Conservation (phyloP, 2,329 filamentous ascomycete species). For the Coniella vitis region DNA sequence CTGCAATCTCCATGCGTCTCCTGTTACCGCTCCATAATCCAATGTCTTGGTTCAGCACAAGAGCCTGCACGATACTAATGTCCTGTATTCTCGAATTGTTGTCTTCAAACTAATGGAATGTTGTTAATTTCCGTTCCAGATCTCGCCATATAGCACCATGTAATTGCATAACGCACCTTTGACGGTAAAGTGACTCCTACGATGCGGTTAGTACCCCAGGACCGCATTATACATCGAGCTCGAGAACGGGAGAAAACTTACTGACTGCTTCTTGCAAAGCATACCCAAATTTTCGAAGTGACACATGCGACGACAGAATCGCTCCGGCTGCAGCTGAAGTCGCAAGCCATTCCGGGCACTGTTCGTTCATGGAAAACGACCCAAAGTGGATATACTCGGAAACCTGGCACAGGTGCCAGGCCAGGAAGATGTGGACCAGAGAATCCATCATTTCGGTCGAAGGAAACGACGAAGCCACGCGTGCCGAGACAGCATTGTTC, state of each 20-base stretch:
- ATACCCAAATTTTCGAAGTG: conserved; percentile 55
- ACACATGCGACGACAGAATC: conserved; percentile 47
- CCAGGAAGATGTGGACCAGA: conserved; percentile 54
- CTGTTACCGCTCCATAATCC: conserved; percentile 49
- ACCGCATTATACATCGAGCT: not conserved
- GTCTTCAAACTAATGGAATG: conserved; percentile 36
- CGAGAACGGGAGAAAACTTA: conserved; percentile 20
- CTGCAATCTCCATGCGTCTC: conserved; percentile 50
- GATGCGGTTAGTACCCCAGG: conserved; percentile 6
- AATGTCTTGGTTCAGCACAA: conserved; percentile 42
- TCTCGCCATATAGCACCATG: too few relatives aligned
- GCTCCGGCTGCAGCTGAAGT: conserved; percentile 56
- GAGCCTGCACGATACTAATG: conserved; percentile 41
- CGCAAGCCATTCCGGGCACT: conserved; percentile 53
- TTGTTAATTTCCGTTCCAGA: too few relatives aligned
- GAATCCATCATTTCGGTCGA: conserved; percentile 54
- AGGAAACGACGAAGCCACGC: conserved; percentile 54
- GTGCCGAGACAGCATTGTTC: conserved; percentile 39
- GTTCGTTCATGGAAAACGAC: conserved; percentile 48
- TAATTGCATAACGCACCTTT: too few relatives aligned
- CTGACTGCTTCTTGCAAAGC: conserved; percentile 47
- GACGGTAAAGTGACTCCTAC: conserved; percentile 26
- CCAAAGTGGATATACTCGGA: conserved; percentile 57
- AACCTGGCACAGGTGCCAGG: conserved; percentile 48
- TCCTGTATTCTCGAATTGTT: conserved; percentile 41